These are phyloP conservation scores for Blastobotrys malaysiensis DNA, from an alignment of 1,139 yeast genomes.

Conservation along the genomic window DNA sequence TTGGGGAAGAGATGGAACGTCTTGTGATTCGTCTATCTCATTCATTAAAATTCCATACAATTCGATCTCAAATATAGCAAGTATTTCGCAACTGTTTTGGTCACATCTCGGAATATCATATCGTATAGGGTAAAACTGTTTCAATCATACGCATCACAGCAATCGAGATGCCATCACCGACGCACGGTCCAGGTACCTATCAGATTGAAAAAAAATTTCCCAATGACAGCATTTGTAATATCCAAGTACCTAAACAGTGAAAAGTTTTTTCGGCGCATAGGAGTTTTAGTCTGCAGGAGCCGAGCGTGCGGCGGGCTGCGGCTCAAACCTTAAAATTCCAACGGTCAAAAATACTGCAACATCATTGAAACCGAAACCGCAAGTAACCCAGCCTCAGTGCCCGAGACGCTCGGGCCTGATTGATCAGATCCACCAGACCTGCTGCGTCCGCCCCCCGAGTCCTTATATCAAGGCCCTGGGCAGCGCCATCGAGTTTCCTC, in stretches of 20 bases:
- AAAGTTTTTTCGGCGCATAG: no score
- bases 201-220: no score
- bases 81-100: no score
- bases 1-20: no score
- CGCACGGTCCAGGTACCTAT: no score
- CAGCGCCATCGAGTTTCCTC: neutral
- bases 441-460: neutral
- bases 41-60: no score
- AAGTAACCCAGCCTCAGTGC: neutral
- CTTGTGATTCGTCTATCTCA: no score
- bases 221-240: no score
- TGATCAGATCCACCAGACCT: neutral
- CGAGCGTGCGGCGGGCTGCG: neutral
- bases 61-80: no score
- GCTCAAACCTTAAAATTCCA: neutral
- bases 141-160: no score
- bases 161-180: no score
- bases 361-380: neutral
- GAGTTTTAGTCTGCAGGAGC: neutral
- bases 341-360: neutral
- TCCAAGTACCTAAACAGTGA: no score
- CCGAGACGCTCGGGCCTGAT: neutral
- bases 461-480: neutral
- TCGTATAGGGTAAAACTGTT: neutral
- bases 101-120: neutral